These are phyloP conservation scores for Hamamelis virginiana DNA, from an alignment of 164 flowering plant species.

Conservation along the genomic window DNA sequence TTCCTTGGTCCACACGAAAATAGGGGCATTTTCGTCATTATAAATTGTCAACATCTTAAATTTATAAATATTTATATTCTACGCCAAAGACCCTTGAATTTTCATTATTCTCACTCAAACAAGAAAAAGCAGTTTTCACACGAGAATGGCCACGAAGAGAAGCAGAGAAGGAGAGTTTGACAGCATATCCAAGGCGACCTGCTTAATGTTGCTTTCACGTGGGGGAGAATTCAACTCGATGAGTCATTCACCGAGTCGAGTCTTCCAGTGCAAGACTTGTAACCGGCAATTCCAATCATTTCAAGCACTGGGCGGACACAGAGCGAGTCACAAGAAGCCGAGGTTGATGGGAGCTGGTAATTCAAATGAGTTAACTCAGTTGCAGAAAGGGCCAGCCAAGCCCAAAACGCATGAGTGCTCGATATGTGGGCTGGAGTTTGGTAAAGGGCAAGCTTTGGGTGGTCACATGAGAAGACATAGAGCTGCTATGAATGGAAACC, in stretches of 20 bases:
- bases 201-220: constrained; percentile 57
- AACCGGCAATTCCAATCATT: no score
- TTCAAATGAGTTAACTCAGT: constrained; percentile 2
- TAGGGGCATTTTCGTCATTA: constrained; percentile 13
- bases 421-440: neutral
- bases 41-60: constrained; percentile 10
- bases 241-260: constrained; percentile 22
- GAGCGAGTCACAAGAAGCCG: no score
- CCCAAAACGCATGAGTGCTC: no score
- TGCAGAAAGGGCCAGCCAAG: neutral
- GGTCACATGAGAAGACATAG: no score
- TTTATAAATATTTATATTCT: constrained; percentile 12
- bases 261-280: neutral
- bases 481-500: no score
- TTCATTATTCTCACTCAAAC: neutral
- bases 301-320: no score
- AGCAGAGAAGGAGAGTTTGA: constrained; percentile 29
- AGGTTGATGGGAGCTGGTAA: neutral
- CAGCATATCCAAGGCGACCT: constrained; percentile 53
- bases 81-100: neutral
- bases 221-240: constrained; percentile 8
- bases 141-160: constrained; percentile 48
- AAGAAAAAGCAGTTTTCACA: neutral
- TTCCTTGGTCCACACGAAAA: constrained; percentile 1
- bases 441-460: constrained; percentile 11